These are phyloP conservation scores for Stenogyne calaminthoides DNA, from an alignment of 305 asterid species.

Conservation along the genomic window DNA sequence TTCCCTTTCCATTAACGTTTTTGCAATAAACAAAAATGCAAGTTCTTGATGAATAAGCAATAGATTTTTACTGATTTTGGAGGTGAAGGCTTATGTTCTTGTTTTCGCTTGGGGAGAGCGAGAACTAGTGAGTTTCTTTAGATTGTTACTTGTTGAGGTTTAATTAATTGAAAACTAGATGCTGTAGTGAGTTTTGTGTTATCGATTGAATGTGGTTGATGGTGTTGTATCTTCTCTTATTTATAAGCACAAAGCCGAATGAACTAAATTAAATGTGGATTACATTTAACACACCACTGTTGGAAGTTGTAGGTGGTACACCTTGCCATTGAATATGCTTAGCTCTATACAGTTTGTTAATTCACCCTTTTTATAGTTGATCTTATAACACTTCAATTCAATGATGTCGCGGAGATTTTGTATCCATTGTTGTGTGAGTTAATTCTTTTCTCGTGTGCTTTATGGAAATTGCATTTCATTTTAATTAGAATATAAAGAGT, in stretches of 20 bases:
- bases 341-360: neutral
- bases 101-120: neutral
- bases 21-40: too few species aligned
- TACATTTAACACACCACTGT: neutral
- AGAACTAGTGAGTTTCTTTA: neutral
- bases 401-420: neutral
- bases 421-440: constrained; percentile 2
- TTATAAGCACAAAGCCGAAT: neutral
- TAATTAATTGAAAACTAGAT: constrained; percentile 11
- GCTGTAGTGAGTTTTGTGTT: neutral
- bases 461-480: neutral
- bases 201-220: neutral
- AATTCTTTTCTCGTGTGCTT: neutral
- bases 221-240: neutral
- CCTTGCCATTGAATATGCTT: constrained; percentile 1
- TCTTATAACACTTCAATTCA: neutral
- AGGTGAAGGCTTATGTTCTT: neutral
- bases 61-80: too few species aligned
- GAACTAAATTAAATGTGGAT: constrained; percentile 6
- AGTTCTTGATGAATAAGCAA: too few species aligned
- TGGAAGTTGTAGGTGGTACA: neutral
- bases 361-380: neutral
- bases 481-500: constrained; percentile 10
- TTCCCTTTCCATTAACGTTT: too few species aligned
- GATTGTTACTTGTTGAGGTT: neutral